Evolutionary conservation across 2,329 filamentous ascomycete species (phyloP).

Genomic region (Neopestalotiopsis rosae): DNA sequence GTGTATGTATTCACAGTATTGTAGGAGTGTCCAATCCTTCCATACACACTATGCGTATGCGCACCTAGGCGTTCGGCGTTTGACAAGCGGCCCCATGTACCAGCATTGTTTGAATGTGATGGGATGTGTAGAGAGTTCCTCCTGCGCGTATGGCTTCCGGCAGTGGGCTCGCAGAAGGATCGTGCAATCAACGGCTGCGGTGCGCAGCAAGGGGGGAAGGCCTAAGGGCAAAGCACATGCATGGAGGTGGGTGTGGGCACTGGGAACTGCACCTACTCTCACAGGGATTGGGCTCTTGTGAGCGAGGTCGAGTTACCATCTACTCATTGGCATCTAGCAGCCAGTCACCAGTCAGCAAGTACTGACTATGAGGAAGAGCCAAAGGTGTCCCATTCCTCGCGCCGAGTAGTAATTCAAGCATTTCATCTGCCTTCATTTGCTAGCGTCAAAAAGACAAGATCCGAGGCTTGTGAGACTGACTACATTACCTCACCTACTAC

Average conservation of each 20-base stretch:
- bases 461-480: not conserved
- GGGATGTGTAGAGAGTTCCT: not conserved
- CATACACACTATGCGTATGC: not conserved
- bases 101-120: not conserved
- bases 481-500: not conserved
- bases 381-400: too few relatives aligned
- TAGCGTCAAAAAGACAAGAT: not conserved
- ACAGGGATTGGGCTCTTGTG: not conserved
- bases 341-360: not conserved
- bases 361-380: not conserved
- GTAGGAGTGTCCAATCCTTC: too few relatives aligned
- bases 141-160: constrained; percentile 21
- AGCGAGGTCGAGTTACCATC: not conserved
- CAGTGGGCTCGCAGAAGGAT: constrained; percentile 21
- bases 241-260: constrained; percentile 6
- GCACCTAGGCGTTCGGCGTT: not conserved
- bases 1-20: too few relatives aligned
- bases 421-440: not conserved
- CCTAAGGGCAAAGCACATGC: not conserved
- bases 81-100: not conserved
- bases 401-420: not conserved
- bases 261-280: not conserved
- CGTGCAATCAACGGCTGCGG: constrained; percentile 21
- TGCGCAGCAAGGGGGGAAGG: constrained; percentile 9
- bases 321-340: not conserved